Evolutionary conservation across 1,284 basidiomycete genomes (phyloP), one percentile per base, ranked within the genome.

Genomic region (Ustilago crameri): DNA sequence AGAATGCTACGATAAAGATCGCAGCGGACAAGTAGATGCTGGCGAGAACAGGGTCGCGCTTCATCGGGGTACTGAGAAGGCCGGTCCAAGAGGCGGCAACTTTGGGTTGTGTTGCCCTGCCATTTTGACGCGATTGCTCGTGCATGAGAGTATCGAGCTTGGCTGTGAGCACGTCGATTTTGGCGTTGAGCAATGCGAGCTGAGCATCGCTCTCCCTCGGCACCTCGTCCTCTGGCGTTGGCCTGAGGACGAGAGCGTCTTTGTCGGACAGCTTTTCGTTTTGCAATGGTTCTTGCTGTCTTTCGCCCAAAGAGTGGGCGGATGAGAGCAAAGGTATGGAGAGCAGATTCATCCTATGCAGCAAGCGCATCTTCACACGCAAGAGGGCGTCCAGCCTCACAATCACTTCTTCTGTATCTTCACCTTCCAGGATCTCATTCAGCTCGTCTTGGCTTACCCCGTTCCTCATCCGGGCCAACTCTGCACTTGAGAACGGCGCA

Each of bases 271-370:
- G n/a, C n/a, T n/a, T n/a, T n/a, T n/a, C n/a, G n/a, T n/a, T n/a
- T n/a, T n/a, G n/a, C n/a, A n/a, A n/a, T n/a, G n/a, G 30, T n/a
- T 47, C 26, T 35, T n/a, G 30, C 18, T 10, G 32, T 18, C 30
- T 18, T n/a, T 26, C 30, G 23, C 23, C 26, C 34, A 45, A 55
- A 27, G 7, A n/a, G n/a, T n/a, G n/a, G n/a, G n/a, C n/a, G n/a
- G n/a, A n/a, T n/a, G n/a, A 18, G 24, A 2, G 37, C 23, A n/a
- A 55, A 22, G 5, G 30, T 5, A 5, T 30, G 30, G 49, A 55
- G 45, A 70, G 27, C 3, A 62, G 14, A 5, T 46, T 57, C 51
- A 71, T 58, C 3, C 41, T 24, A 22, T 71, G 62, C 30, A 30
- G 12, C 12, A 30, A 12, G 12, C 30, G 30, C 30, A 30, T 5